Conservation (phyloP, 306 rosid species). For the Glycine tomentella region DNA sequence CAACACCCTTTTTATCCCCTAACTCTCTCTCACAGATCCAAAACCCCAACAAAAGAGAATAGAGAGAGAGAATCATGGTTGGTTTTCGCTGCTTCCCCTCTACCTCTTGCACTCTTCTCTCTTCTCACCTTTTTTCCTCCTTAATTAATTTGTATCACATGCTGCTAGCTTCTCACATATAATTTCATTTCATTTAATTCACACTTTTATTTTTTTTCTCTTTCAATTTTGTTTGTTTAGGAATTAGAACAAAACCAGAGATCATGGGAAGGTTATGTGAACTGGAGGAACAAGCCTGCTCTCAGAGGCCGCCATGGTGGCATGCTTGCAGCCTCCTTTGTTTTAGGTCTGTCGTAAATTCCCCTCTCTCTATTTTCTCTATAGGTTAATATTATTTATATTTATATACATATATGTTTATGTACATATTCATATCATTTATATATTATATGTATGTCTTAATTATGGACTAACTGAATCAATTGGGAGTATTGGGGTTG, state of each 20-base stretch:
- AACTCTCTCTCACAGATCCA: conserved; percentile 45
- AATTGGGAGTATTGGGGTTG: not conserved
- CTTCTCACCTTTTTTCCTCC: not conserved
- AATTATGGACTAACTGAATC: not conserved
- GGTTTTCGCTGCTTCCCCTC: not conserved
- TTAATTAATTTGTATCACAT: not conserved
- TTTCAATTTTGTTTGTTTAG: conserved; percentile 14
- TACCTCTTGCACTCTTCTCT: not conserved
- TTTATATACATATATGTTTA: not conserved
- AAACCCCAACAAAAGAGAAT: conserved; percentile 23
- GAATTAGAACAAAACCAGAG: conserved; percentile 58
- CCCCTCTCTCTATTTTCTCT: not conserved
- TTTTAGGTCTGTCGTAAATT: conserved; percentile 65
- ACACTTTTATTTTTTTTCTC: not conserved
- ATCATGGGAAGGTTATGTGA: conserved; percentile 82
- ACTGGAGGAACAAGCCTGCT: conserved; percentile 86
- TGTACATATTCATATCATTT: too few relatives aligned
- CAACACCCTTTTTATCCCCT: conserved; percentile 23
- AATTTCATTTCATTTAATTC: not conserved
- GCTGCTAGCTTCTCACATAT: not conserved
- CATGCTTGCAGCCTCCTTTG: conserved; percentile 86
- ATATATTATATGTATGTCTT: not conserved
- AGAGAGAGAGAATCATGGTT: conserved; percentile 48
- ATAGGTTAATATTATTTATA: not conserved
- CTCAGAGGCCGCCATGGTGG: conserved; percentile 84